A percentile compares a stretch with the other conserved stretches of the same genome.
phyloP scores from a whole-genome alignment of 2,329 filamentous ascomycete genomes.

The Pseudocercospora vitis region DNA sequence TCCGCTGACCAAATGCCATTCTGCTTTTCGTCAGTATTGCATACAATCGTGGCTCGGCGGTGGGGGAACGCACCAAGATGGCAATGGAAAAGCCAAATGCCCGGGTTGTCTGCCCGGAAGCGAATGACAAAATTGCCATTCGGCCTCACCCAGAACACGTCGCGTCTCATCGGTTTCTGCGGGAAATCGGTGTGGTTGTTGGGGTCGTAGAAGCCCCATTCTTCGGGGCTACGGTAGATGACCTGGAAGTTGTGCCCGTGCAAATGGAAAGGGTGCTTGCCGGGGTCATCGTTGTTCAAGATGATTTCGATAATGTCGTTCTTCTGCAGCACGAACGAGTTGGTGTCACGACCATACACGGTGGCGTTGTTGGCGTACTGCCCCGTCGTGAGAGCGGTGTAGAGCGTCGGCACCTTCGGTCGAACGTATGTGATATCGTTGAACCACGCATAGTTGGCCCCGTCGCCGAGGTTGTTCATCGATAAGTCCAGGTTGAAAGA shows the following conservation, averaged over 20 bases:
- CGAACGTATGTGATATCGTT: constrained; percentile 74
- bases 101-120: constrained; percentile 46
- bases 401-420: constrained; percentile 77
- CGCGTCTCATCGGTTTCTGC: constrained; percentile 50
- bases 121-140: constrained; percentile 57
- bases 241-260: constrained; percentile 76
- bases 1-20: constrained; percentile 56
- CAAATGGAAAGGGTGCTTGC: constrained; percentile 72
- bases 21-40: constrained; percentile 18
- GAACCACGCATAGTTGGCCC: constrained; percentile 61
- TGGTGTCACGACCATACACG: constrained; percentile 55
- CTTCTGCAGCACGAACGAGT: constrained; percentile 64
- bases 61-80: constrained; percentile 21
- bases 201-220: constrained; percentile 37
- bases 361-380: constrained; percentile 46
- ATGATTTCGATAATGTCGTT: constrained; percentile 69
- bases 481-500: constrained; percentile 59
- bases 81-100: constrained; percentile 53
- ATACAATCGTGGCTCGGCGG: neutral
- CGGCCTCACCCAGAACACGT: constrained; percentile 56
- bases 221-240: constrained; percentile 40
- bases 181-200: constrained; percentile 41
- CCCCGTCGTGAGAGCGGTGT: constrained; percentile 68
- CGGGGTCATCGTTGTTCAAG: constrained; percentile 72
- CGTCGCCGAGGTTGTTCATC: constrained; percentile 68